These are phyloP conservation scores for Aaosphaeria arxii DNA, from an alignment of 2,329 filamentous ascomycete genomes.

Conservation along the genomic window DNA sequence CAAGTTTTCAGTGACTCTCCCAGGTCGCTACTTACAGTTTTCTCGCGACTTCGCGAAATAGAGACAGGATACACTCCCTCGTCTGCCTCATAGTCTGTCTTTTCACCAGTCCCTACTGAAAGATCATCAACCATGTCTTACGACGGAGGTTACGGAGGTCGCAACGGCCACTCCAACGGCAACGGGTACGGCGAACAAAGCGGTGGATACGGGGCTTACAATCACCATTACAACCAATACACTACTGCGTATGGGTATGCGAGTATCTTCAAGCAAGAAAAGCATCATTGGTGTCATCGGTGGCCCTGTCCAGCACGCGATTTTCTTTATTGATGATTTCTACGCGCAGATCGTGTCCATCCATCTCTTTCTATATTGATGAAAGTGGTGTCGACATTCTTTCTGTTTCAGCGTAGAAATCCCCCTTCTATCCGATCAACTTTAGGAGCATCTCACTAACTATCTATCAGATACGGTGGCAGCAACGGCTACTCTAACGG, in stretches of 20 bases:
- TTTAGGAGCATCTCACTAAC: not conserved
- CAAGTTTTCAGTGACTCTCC: too few relatives aligned
- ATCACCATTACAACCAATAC: constrained; percentile 43
- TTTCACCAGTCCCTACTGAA: constrained; percentile 32
- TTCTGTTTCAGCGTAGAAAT: constrained; percentile 29
- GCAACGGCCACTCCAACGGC: constrained; percentile 47
- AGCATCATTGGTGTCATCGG: constrained; percentile 35
- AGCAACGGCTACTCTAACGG: constrained; percentile 20
- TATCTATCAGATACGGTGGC: constrained; percentile 21
- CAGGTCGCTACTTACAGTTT: too few relatives aligned
- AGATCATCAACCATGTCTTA: constrained; percentile 63
- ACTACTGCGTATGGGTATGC: constrained; percentile 43
- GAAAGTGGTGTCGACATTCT: constrained; percentile 19
- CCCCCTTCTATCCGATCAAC: constrained; percentile 11
- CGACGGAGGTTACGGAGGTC: constrained; percentile 46
- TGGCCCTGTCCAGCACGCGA: constrained; percentile 24
- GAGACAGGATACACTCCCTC: constrained; percentile 15
- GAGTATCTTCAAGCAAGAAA: constrained; percentile 36
- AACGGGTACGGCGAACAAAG: constrained; percentile 42
- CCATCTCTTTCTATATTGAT: constrained; percentile 16
- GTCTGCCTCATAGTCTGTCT: constrained; percentile 17
- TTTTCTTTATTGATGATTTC: constrained; percentile 24
- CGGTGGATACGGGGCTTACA: constrained; percentile 44
- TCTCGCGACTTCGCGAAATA: too few relatives aligned
- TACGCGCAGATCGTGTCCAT: constrained; percentile 27